Conservation (phyloP, 2,329 filamentous ascomycete species). For the Bipolaris gigantea region DNA sequence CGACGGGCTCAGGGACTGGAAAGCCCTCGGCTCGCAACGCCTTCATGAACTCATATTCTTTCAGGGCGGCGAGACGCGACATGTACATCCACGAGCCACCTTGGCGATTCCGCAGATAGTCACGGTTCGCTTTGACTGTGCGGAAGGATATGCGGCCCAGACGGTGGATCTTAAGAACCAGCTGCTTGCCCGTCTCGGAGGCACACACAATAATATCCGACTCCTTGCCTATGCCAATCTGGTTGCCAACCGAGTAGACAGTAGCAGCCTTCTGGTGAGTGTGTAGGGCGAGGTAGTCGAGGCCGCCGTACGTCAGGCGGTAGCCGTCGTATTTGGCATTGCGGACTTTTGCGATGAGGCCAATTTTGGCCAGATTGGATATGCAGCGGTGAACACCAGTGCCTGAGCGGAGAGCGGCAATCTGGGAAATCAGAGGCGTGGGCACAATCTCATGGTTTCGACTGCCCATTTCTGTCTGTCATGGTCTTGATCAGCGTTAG, state of each 20-base stretch:
- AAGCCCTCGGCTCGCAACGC: conserved; percentile 82
- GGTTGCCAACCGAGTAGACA: conserved; percentile 90
- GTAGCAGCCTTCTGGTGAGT: conserved; percentile 77
- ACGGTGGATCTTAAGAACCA: conserved; percentile 92
- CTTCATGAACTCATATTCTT: conserved; percentile 94
- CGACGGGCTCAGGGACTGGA: conserved; percentile 82
- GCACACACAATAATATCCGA: conserved; percentile 96
- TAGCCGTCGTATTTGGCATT: conserved; percentile 98
- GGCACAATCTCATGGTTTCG: conserved; percentile 98
- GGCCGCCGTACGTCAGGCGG: conserved; percentile 90
- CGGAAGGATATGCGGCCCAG: conserved; percentile 95
- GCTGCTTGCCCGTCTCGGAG: conserved; percentile 72
- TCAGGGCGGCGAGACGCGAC: conserved; percentile 86
- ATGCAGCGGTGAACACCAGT: conserved; percentile 84
- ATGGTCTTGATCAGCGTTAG: conserved; percentile 41
- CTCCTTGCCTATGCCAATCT: conserved; percentile 96
- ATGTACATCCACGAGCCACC: conserved; percentile 98
- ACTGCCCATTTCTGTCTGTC: conserved; percentile 86
- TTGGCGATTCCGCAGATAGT: conserved; percentile 82
- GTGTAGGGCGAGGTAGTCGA: conserved; percentile 96
- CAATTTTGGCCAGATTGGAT: conserved; percentile 86
- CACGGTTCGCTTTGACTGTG: conserved; percentile 91
- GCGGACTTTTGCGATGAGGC: conserved; percentile 88
- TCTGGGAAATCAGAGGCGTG: conserved; percentile 80
- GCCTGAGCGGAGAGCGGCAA: conserved; percentile 72